phyloP scores from a whole-genome alignment of 2,329 filamentous ascomycete genomes.

The Colletotrichum tabaci region DNA sequence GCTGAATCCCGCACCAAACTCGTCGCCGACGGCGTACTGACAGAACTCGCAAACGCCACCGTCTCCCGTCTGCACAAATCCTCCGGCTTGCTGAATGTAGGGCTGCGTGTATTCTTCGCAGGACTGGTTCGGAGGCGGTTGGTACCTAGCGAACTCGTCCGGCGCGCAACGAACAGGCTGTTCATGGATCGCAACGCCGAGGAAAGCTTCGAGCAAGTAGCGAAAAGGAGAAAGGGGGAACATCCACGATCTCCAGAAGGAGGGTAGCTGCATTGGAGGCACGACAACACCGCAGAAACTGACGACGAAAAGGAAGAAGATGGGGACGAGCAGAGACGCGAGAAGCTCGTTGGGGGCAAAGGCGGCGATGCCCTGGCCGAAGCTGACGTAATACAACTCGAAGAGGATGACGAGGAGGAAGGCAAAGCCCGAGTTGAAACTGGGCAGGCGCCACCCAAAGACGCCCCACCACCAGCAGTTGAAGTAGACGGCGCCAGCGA shows the following conservation, averaged over 20 bases:
- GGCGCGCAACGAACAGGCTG: conserved; percentile 69
- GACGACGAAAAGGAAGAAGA: conserved; percentile 80
- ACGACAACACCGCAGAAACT: conserved; percentile 81
- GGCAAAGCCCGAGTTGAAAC: conserved; percentile 72
- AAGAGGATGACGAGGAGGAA: conserved; percentile 78
- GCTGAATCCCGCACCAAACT: conserved; percentile 73
- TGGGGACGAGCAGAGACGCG: conserved; percentile 75
- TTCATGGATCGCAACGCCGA: conserved; percentile 69
- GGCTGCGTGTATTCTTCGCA: conserved; percentile 72
- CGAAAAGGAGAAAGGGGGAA: conserved; percentile 79
- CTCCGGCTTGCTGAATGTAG: conserved; percentile 69
- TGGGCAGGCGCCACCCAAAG: conserved; percentile 63
- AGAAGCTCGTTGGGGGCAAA: conserved; percentile 77
- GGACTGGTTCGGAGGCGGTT: conserved; percentile 69
- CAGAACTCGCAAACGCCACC: conserved; percentile 76
- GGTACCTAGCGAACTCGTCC: conserved; percentile 73
- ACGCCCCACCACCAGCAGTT: conserved; percentile 71
- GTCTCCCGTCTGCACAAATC: conserved; percentile 71
- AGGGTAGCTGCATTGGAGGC: conserved; percentile 66
- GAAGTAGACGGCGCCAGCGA: conserved; percentile 77
- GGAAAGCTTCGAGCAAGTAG: conserved; percentile 75
- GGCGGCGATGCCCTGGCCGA: conserved; percentile 78
- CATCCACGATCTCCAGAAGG: conserved; percentile 77
- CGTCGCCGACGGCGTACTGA: conserved; percentile 72
- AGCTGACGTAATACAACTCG: conserved; percentile 75